phyloP scores from a whole-genome alignment of 371 early-diverging fungal genomes.

The Furculomyces boomerangus region DNA sequence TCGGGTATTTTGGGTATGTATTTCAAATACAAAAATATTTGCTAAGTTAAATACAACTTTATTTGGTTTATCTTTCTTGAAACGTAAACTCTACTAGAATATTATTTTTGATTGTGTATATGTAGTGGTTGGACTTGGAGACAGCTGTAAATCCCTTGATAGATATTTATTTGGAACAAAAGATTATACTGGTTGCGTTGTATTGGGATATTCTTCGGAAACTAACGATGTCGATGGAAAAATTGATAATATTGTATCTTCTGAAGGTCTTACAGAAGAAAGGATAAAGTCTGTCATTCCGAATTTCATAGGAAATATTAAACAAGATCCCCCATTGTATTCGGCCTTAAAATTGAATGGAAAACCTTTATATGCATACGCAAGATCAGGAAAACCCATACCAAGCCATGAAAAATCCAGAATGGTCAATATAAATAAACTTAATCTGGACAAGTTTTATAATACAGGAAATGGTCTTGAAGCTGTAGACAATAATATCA shows the following conservation, averaged over 20 bases:
- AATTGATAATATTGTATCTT: background rate
- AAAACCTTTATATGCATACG: background rate
- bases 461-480: background rate
- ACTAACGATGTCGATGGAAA: background rate
- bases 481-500: no score
- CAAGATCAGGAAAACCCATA: background rate
- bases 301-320: background rate
- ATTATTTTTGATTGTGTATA: background rate
- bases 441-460: background rate
- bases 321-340: background rate
- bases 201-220: background rate
- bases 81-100: no score
- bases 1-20: background rate
- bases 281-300: background rate
- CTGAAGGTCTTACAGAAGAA: background rate
- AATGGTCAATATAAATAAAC: background rate
- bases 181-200: background rate
- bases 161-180: background rate
- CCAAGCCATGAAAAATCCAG: background rate
- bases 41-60: background rate
- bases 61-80: background rate
- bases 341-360: background rate
- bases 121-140: background rate
- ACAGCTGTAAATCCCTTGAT: background rate
- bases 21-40: background rate